These are phyloP conservation scores for Erysimum cheiri DNA, from an alignment of 441 rosid species.

Conservation along the genomic window DNA sequence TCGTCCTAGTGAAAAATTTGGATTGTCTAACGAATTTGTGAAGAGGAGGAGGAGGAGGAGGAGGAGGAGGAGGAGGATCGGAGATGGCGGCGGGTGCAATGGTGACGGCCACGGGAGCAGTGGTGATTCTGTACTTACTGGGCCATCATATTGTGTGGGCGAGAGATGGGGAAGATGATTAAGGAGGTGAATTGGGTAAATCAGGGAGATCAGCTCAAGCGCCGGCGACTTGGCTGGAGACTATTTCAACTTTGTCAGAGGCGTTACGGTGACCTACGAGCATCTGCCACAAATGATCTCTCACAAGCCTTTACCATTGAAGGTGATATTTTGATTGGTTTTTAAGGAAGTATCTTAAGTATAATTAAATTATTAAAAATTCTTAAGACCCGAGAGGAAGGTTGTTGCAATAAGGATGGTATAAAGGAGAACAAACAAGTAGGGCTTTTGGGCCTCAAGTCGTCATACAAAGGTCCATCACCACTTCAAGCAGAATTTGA, in stretches of 20 bases:
- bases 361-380: too few species aligned
- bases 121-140: conserved; percentile 65
- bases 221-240: conserved; percentile 90
- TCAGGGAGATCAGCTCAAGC: conserved; percentile 83
- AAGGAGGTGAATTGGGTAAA: conserved; percentile 59
- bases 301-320: too few species aligned
- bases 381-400: too few species aligned
- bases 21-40: background rate
- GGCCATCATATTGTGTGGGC: conserved; percentile 56
- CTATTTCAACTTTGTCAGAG: conserved; percentile 81
- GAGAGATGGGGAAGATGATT: conserved; percentile 45
- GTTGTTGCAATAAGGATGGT: too few species aligned
- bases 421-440: too few species aligned
- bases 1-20: background rate
- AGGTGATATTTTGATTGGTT: too few species aligned
- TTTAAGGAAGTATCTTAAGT: too few species aligned
- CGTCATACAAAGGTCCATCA: too few species aligned
- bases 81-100: conserved; percentile 89
- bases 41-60: background rate
- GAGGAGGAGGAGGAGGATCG: conserved; percentile 29
- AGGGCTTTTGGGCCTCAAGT: too few species aligned
- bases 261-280: conserved; percentile 59
- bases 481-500: too few species aligned
- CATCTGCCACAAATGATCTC: too few species aligned
- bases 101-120: conserved; percentile 84